These are phyloP conservation scores for Aspergillus mulundensis DNA, from an alignment of 495 filamentous ascomycete genomes.

Conservation along the genomic window DNA sequence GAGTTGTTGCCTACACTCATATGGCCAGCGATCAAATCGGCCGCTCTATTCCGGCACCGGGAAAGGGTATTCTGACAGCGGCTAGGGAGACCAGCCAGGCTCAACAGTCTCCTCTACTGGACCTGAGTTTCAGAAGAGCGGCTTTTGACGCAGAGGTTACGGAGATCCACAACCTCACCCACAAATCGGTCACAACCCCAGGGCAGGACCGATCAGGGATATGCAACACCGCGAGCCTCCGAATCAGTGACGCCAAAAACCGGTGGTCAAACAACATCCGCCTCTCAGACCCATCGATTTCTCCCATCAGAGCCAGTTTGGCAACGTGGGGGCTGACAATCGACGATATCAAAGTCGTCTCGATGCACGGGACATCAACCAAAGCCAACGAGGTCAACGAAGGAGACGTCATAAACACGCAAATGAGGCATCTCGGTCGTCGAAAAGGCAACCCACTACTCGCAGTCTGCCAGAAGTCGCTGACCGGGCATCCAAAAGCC, in stretches of 20 bases:
- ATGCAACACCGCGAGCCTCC: slow-evolving; percentile 31
- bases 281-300: slow-evolving; percentile 85
- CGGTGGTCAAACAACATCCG: slow-evolving; percentile 96
- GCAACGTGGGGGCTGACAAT: slow-evolving; percentile 97
- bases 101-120: slow-evolving; percentile 84
- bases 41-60: slow-evolving; percentile 91
- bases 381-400: slow-evolving; percentile 99
- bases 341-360: slow-evolving; percentile 89
- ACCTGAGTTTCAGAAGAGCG: slow-evolving; percentile 90
- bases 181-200: neutral
- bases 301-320: slow-evolving; percentile 86
- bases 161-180: slow-evolving; percentile 23
- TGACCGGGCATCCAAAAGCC: slow-evolving; percentile 98
- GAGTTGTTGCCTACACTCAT: slow-evolving; percentile 85
- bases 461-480: slow-evolving; percentile 98
- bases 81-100: slow-evolving; percentile 70
- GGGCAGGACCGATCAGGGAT: neutral
- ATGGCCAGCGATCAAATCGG: slow-evolving; percentile 99
- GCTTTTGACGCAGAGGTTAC: slow-evolving; percentile 73
- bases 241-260: slow-evolving; percentile 70
- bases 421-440: slow-evolving; percentile 89
- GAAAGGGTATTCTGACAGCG: slow-evolving; percentile 92
- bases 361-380: slow-evolving; percentile 98
- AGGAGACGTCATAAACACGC: slow-evolving; percentile 92
- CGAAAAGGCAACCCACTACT: slow-evolving; percentile 95